Evolutionary conservation across 495 filamentous ascomycete species (phyloP).

Genomic region (Neurospora terricola): DNA sequence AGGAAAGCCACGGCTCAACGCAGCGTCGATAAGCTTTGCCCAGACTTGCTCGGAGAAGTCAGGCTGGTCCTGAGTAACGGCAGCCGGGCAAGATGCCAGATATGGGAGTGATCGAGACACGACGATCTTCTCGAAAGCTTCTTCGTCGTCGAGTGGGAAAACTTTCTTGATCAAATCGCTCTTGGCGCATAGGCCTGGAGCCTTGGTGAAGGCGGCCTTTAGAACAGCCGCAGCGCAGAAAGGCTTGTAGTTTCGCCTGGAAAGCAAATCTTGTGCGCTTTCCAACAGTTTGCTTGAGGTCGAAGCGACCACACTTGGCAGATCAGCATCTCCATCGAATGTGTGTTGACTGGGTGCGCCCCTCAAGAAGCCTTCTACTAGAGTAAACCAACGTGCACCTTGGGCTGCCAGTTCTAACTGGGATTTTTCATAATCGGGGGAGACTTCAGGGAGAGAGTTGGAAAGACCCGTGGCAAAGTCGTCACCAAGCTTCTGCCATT

Average conservation of each 20-base stretch:
- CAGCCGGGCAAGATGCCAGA: slow-evolving; percentile 28
- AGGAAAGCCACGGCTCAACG: slow-evolving; percentile 15
- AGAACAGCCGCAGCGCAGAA: slow-evolving; percentile 66
- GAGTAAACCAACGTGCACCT: slow-evolving; percentile 50
- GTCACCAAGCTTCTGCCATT: slow-evolving; percentile 47
- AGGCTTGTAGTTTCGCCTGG: slow-evolving; percentile 64
- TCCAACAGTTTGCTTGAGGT: slow-evolving; percentile 21
- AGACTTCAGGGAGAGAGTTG: slow-evolving; percentile 66
- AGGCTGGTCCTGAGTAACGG: slow-evolving; percentile 23
- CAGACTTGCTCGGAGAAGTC: slow-evolving; percentile 27
- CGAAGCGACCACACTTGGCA: slow-evolving; percentile 2
- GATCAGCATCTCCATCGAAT: background rate
- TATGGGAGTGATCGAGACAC: slow-evolving; percentile 23
- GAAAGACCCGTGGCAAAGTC: slow-evolving; percentile 51
- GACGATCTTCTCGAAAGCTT: slow-evolving; percentile 18
- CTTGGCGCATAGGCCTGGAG: slow-evolving; percentile 14
- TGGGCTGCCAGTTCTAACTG: slow-evolving; percentile 54
- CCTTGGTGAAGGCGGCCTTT: slow-evolving; percentile 28
- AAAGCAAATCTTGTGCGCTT: slow-evolving; percentile 23
- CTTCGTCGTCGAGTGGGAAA: slow-evolving; percentile 9
- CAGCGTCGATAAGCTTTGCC: slow-evolving; percentile 21
- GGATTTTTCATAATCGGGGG: slow-evolving; percentile 60
- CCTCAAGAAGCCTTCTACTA: slow-evolving; percentile 38
- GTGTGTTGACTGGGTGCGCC: background rate
- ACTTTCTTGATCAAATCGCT: slow-evolving; percentile 5